Evolutionary conservation across 2,329 filamentous ascomycete genomes (phyloP).

Genomic region (Erysiphe pulchra): DNA sequence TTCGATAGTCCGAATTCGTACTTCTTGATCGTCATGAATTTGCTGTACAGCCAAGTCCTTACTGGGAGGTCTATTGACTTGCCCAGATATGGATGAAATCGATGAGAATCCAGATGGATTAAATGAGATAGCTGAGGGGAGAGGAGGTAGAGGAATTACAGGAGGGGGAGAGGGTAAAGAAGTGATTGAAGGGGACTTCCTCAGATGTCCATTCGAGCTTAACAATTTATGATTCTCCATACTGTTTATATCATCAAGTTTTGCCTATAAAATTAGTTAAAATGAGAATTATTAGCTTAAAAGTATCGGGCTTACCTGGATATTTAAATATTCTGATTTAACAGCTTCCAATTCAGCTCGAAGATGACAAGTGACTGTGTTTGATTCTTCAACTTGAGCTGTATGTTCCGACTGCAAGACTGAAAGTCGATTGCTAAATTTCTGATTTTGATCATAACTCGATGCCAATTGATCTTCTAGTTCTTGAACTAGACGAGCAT

Average conservation of each 20-base stretch:
- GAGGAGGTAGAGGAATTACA: conserved; percentile 79
- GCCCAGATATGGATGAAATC: conserved; percentile 18
- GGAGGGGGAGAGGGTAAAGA: conserved; percentile 85
- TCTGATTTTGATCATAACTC: conserved; percentile 83
- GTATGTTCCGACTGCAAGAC: conserved; percentile 52
- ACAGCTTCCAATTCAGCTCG: conserved; percentile 43
- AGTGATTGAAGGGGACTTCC: conserved; percentile 60
- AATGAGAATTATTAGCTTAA: neutral
- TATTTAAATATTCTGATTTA: conserved; percentile 42
- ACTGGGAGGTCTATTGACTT: conserved; percentile 45
- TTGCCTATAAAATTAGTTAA: conserved; percentile 19
- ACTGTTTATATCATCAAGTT: conserved; percentile 30
- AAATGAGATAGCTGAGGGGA: conserved; percentile 29
- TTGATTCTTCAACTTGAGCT: conserved; percentile 54
- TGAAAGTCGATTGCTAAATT: conserved; percentile 63
- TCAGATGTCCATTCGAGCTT: conserved; percentile 22
- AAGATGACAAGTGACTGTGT: conserved; percentile 31
- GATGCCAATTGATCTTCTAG: conserved; percentile 87
- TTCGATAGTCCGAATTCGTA: conserved; percentile 82
- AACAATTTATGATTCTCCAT: conserved; percentile 21
- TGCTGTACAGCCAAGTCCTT: conserved; percentile 57
- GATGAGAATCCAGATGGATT: conserved; percentile 13
- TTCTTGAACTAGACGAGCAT: conserved; percentile 75
- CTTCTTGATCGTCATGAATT: conserved; percentile 81
- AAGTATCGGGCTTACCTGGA: conserved; percentile 26